These are phyloP conservation scores for Tricholoma matsutake DNA, from an alignment of 768 basidiomycete species.

Conservation along the genomic window DNA sequence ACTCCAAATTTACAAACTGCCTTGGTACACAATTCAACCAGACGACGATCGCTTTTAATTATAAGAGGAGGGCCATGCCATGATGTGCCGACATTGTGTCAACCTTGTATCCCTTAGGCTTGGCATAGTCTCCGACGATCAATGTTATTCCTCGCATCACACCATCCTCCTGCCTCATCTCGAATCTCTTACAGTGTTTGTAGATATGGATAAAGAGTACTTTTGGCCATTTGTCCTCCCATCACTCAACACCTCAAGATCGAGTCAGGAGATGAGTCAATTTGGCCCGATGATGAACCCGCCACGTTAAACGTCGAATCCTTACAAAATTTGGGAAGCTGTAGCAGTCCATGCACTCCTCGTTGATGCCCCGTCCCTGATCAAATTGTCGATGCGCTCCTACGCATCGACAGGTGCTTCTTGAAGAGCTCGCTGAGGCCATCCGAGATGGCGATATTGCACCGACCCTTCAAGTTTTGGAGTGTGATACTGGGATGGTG, in stretches of 20 bases:
- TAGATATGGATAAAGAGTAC: background rate
- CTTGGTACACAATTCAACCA: background rate
- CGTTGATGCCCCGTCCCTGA: background rate
- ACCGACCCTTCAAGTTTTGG: background rate
- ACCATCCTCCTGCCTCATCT: background rate
- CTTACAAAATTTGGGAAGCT: background rate
- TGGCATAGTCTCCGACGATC: background rate
- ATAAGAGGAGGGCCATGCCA: background rate
- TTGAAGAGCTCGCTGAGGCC: background rate
- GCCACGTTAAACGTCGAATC: background rate
- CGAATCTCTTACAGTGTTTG: background rate
- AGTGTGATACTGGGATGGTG: background rate
- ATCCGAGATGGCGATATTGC: background rate
- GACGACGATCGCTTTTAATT: background rate
- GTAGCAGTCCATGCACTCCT: background rate
- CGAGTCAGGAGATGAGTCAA: background rate
- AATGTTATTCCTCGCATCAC: background rate
- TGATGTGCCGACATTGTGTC: background rate
- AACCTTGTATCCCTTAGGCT: background rate
- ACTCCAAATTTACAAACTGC: background rate
- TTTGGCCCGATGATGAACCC: background rate
- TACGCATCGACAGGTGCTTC: background rate
- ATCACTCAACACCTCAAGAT: background rate
- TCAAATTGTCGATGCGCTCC: background rate
- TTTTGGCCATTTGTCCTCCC: background rate